A percentile compares a stretch with the other conserved stretches of the same genome.
Conservation (phyloP, 2,329 filamentous ascomycete genomes). For the Verticillium longisporum region DNA sequence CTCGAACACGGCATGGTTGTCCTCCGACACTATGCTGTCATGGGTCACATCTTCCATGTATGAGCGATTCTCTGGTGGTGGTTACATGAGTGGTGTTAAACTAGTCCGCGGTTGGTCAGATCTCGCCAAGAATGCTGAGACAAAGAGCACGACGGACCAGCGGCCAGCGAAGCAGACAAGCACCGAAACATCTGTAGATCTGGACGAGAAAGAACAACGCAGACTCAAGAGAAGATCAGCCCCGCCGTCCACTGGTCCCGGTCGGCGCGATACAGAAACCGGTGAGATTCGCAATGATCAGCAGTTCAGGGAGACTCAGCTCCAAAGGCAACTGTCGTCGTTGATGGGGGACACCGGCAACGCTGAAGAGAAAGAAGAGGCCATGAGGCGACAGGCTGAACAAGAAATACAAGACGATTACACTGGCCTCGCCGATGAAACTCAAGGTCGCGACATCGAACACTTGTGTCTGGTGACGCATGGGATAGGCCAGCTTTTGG, state of each 20-base stretch:
- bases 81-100: conserved; percentile 77
- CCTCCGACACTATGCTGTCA: conserved; percentile 81
- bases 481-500: conserved; percentile 60
- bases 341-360: conserved; percentile 47
- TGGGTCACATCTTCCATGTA: conserved; percentile 87
- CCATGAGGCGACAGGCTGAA: conserved; percentile 71
- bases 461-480: conserved; percentile 78
- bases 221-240: conserved; percentile 50
- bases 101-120: conserved; percentile 75
- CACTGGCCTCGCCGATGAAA: conserved; percentile 68
- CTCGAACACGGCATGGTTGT: conserved; percentile 71
- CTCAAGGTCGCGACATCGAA: conserved; percentile 83
- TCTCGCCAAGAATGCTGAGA: conserved; percentile 42
- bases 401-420: conserved; percentile 88
- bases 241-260: conserved; percentile 34
- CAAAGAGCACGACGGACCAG: conserved; percentile 33
- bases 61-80: conserved; percentile 75
- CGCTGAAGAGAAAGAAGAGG: conserved; percentile 61
- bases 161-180: conserved; percentile 30
- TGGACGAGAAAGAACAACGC: conserved; percentile 41
- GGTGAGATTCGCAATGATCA: conserved; percentile 19
- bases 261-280: conserved; percentile 17
- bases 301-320: conserved; percentile 20
- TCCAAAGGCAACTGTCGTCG: conserved; percentile 63
- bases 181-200: conserved; percentile 22